These are phyloP conservation scores for Colletotrichum brevisporum DNA, from an alignment of 2,329 filamentous ascomycete genomes.

Conservation along the genomic window DNA sequence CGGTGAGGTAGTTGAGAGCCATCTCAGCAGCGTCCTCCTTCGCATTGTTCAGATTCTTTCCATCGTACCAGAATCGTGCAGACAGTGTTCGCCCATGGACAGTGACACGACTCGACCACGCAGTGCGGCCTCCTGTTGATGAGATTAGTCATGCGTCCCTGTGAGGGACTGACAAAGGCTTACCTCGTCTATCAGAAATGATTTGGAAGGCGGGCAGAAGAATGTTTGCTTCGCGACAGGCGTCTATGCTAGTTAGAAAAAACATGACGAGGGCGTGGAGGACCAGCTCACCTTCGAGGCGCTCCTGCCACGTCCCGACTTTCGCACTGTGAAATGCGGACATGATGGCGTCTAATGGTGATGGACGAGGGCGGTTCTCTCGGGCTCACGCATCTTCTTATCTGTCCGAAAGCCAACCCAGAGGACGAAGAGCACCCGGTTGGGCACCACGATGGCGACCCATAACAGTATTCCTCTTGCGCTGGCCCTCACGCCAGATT, in stretches of 20 bases:
- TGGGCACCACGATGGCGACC: too few relatives aligned
- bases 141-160: too few relatives aligned
- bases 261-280: slow-evolving; percentile 38
- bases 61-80: slow-evolving; percentile 94
- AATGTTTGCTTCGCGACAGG: slow-evolving; percentile 69
- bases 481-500: too few relatives aligned
- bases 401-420: too few relatives aligned
- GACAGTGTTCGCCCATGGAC: slow-evolving; percentile 74
- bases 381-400: too few relatives aligned
- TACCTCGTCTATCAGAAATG: slow-evolving; percentile 82
- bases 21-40: slow-evolving; percentile 92
- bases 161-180: slow-evolving; percentile 44
- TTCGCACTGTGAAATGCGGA: slow-evolving; percentile 36
- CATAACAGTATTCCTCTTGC: too few relatives aligned
- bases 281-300: slow-evolving; percentile 64
- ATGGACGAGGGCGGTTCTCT: too few relatives aligned
- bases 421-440: too few relatives aligned
- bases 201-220: slow-evolving; percentile 75
- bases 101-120: slow-evolving; percentile 88
- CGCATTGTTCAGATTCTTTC: slow-evolving; percentile 87
- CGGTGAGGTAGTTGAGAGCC: slow-evolving; percentile 72
- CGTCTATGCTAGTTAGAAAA: too few relatives aligned
- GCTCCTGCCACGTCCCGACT: slow-evolving; percentile 65
- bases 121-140: slow-evolving; percentile 84
- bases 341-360: too few relatives aligned